Percentiles rank a stretch among this genome's conserved stretches.
Evolutionary conservation across 2,329 filamentous ascomycete genomes (phyloP).

Genomic region (Metarhizium album): DNA sequence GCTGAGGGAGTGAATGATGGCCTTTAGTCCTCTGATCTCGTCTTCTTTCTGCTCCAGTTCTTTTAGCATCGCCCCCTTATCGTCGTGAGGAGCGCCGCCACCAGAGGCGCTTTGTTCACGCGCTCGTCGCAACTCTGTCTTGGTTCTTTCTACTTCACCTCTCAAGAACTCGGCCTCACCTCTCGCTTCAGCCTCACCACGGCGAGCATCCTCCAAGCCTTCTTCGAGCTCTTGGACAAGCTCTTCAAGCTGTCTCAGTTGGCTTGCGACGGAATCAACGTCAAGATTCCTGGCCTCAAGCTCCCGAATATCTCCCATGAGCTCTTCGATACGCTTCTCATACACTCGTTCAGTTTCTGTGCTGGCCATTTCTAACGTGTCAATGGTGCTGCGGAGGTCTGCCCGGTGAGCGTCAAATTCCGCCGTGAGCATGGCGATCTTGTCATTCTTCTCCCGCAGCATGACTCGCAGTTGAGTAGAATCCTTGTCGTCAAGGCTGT

Average conservation of each 20-base stretch:
- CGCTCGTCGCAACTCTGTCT: conserved; percentile 78
- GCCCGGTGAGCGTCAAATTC: conserved; percentile 93
- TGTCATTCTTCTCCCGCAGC: conserved; percentile 91
- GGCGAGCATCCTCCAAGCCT: conserved; percentile 84
- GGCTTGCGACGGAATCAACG: conserved; percentile 79
- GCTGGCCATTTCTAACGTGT: conserved; percentile 90
- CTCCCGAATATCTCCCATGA: conserved; percentile 75
- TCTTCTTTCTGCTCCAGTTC: conserved; percentile 92
- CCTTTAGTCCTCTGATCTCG: conserved; percentile 92
- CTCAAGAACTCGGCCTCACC: conserved; percentile 93
- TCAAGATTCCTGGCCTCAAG: conserved; percentile 76
- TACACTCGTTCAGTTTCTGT: conserved; percentile 94
- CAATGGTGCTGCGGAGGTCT: conserved; percentile 93
- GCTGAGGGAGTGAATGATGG: conserved; percentile 93
- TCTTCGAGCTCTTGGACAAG: conserved; percentile 95
- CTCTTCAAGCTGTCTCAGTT: conserved; percentile 92
- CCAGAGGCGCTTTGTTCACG: conserved; percentile 56
- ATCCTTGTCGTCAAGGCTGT: conserved; percentile 58
- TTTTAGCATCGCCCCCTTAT: conserved; percentile 45
- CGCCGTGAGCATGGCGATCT: conserved; percentile 81
- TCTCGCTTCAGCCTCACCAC: conserved; percentile 89
- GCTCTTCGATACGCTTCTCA: conserved; percentile 79
- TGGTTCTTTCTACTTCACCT: conserved; percentile 85
- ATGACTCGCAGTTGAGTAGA: conserved; percentile 66
- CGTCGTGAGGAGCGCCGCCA: conserved; percentile 27